These are phyloP conservation scores for Cercospora sp. DNA, from an alignment of 2,329 filamentous ascomycete genomes.

Conservation along the genomic window DNA sequence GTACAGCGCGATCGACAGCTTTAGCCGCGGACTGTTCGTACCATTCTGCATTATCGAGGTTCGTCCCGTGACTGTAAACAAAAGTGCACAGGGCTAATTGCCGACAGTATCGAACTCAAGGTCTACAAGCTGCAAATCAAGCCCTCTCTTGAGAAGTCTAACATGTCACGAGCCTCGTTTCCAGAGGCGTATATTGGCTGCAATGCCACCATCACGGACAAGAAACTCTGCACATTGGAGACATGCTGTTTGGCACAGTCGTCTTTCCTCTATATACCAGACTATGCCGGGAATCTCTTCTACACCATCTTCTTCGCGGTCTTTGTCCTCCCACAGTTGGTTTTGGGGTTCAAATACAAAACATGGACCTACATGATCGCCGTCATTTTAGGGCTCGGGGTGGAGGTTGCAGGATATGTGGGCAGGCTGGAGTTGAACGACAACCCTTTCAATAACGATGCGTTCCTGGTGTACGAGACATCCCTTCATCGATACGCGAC, in stretches of 20 bases:
- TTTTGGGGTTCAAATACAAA: constrained; percentile 52
- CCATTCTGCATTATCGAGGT: not conserved
- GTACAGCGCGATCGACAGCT: not conserved
- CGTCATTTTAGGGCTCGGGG: constrained; percentile 49
- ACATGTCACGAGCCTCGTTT: not conserved
- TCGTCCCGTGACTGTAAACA: not conserved
- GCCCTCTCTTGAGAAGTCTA: no score
- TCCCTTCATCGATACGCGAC: not conserved
- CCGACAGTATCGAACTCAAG: no score
- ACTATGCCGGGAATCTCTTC: constrained; percentile 46
- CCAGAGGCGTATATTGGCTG: constrained; percentile 21
- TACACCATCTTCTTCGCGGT: constrained; percentile 55
- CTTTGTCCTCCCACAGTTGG: constrained; percentile 51
- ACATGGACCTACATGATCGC: constrained; percentile 60
- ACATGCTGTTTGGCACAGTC: constrained; percentile 38
- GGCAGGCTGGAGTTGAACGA: constrained; percentile 56
- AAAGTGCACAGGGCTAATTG: no score
- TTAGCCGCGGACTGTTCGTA: not conserved
- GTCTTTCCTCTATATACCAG: constrained; percentile 57
- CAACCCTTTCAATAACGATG: constrained; percentile 53
- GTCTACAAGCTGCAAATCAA: no score
- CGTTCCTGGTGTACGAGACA: constrained; percentile 53
- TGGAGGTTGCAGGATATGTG: constrained; percentile 58
- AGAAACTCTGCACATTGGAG: constrained; percentile 31
- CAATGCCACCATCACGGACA: constrained; percentile 24